Conservation (phyloP, 371 early-diverging fungal species). For the Fennellomyces sp. region DNA sequence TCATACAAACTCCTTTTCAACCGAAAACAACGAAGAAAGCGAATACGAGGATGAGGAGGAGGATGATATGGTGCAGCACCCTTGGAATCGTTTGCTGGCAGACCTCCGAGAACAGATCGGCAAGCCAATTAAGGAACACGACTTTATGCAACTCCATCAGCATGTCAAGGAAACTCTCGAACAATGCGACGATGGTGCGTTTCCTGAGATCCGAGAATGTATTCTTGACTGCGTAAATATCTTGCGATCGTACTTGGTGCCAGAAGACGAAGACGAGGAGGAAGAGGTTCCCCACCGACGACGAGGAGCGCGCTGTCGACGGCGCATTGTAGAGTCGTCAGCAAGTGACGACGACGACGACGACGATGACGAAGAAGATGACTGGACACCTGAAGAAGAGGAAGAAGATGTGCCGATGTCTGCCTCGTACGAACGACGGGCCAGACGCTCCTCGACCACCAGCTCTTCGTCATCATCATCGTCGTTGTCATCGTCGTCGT, state of each 20-base stretch:
- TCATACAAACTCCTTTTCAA: not conserved
- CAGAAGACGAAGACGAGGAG: conserved; percentile 14
- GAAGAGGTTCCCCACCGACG: too few relatives aligned
- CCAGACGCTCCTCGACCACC: not conserved
- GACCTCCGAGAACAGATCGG: conserved; percentile 1
- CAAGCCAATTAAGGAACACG: not conserved
- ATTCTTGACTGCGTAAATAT: not conserved
- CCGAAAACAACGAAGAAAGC: not conserved
- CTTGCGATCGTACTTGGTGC: not conserved
- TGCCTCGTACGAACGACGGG: too few relatives aligned
- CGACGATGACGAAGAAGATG: not conserved
- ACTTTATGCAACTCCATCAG: not conserved
- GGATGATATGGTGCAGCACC: conserved; percentile 6
- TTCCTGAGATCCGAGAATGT: not conserved
- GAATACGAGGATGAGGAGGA: conserved; percentile 15
- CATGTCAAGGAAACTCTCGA: not conserved
- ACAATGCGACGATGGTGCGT: not conserved
- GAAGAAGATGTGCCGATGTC: not conserved
- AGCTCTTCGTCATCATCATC: not conserved
- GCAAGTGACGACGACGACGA: conserved; percentile 3
- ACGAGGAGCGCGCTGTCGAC: too few relatives aligned
- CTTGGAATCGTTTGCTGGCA: not conserved
- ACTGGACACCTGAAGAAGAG: not conserved
- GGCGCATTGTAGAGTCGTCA: too few relatives aligned
- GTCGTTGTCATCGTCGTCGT: not conserved